Percentiles rank a stretch among this genome's conserved stretches.
phyloP scores from a whole-genome alignment of 768 basidiomycete genomes.

The Boletus huronensis region DNA sequence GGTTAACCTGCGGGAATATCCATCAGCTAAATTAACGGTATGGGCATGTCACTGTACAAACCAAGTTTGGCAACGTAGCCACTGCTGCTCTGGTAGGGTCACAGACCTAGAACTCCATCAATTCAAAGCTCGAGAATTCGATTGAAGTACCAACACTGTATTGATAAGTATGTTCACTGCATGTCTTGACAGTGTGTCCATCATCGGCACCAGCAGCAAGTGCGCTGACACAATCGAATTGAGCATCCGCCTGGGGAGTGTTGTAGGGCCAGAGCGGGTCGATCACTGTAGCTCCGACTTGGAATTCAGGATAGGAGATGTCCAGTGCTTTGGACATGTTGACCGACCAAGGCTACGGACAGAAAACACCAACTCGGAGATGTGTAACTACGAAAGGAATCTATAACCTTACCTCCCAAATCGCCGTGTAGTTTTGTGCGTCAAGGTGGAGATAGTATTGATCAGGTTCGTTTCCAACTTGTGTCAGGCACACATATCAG shows the following conservation, averaged over 20 bases:
- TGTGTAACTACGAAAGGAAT: neutral
- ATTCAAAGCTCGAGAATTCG: slow-evolving; percentile 38
- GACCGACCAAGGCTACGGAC: slow-evolving; percentile 43
- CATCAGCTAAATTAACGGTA: neutral
- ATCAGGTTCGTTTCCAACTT: slow-evolving; percentile 55
- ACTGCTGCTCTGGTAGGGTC: slow-evolving; percentile 35
- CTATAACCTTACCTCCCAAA: slow-evolving; percentile 40
- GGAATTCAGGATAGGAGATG: slow-evolving; percentile 40
- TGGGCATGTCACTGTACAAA: slow-evolving; percentile 15
- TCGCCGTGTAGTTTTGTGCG: slow-evolving; percentile 41
- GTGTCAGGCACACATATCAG: neutral
- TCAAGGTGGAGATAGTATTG: slow-evolving; percentile 42
- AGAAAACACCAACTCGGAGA: neutral
- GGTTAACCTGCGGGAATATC: slow-evolving; percentile 41
- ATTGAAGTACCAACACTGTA: slow-evolving; percentile 39
- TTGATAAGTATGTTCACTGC: slow-evolving; percentile 55
- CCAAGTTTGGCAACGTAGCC: slow-evolving; percentile 49
- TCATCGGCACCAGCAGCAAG: slow-evolving; percentile 44
- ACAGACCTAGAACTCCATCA: slow-evolving; percentile 14
- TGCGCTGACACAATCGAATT: slow-evolving; percentile 47
- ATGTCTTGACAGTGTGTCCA: slow-evolving; percentile 41
- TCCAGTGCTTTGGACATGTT: slow-evolving; percentile 43
- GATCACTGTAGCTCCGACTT: slow-evolving; percentile 47
- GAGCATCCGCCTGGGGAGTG: slow-evolving; percentile 33
- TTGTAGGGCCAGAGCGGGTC: slow-evolving; percentile 53